These are phyloP conservation scores for Knufia fluminis DNA, from an alignment of 2,329 filamentous ascomycete species.

Conservation along the genomic window DNA sequence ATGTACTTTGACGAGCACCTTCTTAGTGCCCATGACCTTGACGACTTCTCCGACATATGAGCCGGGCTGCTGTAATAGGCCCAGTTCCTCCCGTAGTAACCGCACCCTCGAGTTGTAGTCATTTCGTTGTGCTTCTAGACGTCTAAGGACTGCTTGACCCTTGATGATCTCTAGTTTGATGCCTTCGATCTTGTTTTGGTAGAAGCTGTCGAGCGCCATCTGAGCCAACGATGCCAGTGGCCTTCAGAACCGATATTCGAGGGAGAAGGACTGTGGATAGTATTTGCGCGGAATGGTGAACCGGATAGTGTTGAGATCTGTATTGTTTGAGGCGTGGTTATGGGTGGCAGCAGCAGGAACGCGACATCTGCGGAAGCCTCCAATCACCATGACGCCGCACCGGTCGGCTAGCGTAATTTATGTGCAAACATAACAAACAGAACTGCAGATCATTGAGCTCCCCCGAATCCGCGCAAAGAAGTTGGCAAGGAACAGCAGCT, in stretches of 20 bases:
- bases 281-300: too few species aligned
- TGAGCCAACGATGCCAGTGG: too few species aligned
- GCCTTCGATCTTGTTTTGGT: slow-evolving; percentile 99
- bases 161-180: slow-evolving; percentile 99
- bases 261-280: too few species aligned
- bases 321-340: neutral
- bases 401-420: neutral
- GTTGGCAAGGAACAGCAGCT: neutral
- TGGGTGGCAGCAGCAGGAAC: neutral
- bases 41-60: slow-evolving; percentile 99
- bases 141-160: slow-evolving; percentile 86
- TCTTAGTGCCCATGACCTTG: slow-evolving; percentile 99
- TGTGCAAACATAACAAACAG: neutral
- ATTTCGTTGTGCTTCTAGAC: slow-evolving; percentile 94
- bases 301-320: too few species aligned
- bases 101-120: slow-evolving; percentile 98
- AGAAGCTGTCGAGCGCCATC: slow-evolving; percentile 99
- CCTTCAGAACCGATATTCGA: too few species aligned
- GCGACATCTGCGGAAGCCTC: slow-evolving; percentile 6
- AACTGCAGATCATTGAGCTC: neutral
- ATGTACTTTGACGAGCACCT: slow-evolving; percentile 97
- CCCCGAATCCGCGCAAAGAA: neutral
- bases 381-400: neutral
- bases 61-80: slow-evolving; percentile 88
- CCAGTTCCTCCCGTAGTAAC: slow-evolving; percentile 87